Base-by-base conservation (phyloP, 352 stramenopile species). In the Phytopythium sindhum region DNA sequence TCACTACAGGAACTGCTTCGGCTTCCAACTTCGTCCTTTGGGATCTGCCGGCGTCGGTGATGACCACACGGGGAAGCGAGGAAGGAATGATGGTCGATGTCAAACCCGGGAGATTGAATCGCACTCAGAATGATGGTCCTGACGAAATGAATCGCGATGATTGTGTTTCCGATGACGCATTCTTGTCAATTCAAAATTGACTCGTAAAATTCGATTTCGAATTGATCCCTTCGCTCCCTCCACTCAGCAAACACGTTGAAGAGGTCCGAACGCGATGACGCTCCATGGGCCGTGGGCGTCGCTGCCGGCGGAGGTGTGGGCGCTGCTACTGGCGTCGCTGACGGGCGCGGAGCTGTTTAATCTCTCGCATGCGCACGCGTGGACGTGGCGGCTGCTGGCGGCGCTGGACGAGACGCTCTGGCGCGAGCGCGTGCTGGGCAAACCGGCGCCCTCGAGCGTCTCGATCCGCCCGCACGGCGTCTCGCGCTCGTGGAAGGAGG, bases 281-380 rank as follows among this genome's bases (percentile, higher is more conserved):
- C 33, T 5, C 33, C 39, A 44, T 4, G 17, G 4, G 7, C 15
- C 1, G 4, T 47, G 53, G 53, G 62, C 69, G 15, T 23, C 41
- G 55, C 61, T 80, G 42, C 70, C 61, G 1, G 47, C 61, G 42
- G 72, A 80, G 23, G 58, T 72, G 28, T 48, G 75, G 42, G n/a
- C 12, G n/a, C 37, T 64, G 17, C 39, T 75, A 47, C 52, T 61
- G 45, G 53, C 57, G 48, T 60, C 70, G 28, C 65, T 75, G 26
- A 41, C 60, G 31, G 69, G 65, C 28, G 39, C 72, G 31, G 69
- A 80, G 17, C 48, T 78, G 26, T 31, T 83, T 26, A 65, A 39
- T 21, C 41, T 74, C 39, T 77, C 67, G 33, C 71, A 77, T 42
- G 57, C 70, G 10, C 64, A 69, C 41, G 28, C 37, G 26, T 45